These are phyloP conservation scores for Ceratocystis papillata DNA, from an alignment of 2,329 filamentous ascomycete species.

Conservation along the genomic window DNA sequence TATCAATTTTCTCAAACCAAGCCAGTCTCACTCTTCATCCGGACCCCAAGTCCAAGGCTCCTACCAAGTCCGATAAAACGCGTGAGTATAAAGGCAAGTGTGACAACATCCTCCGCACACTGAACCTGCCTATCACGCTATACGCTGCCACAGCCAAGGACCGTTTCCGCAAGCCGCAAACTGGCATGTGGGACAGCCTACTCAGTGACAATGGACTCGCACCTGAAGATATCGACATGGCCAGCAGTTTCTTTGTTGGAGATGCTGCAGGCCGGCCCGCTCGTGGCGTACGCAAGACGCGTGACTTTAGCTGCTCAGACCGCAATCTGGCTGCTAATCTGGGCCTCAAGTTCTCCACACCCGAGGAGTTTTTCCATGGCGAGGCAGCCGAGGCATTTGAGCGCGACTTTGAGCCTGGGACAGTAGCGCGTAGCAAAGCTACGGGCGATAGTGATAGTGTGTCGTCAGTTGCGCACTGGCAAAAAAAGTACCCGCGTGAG, in stretches of 20 bases:
- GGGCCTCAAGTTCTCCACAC: conserved; percentile 69
- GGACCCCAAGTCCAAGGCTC: conserved; percentile 51
- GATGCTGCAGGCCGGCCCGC: conserved; percentile 62
- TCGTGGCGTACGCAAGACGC: conserved; percentile 31
- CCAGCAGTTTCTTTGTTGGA: conserved; percentile 72
- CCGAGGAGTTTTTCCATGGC: conserved; percentile 81
- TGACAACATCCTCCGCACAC: conserved; percentile 53
- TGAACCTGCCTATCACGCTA: conserved; percentile 65
- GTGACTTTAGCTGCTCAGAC: conserved; percentile 57
- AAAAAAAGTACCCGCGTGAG: conserved; percentile 56
- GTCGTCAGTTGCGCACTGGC: conserved; percentile 33
- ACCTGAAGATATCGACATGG: conserved; percentile 52
- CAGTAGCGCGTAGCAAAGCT: conserved; percentile 36
- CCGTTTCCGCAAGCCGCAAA: conserved; percentile 72
- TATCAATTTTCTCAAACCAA: conserved; percentile 84
- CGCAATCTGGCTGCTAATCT: conserved; percentile 78
- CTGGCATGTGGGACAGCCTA: conserved; percentile 71
- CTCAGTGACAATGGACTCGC: conserved; percentile 50
- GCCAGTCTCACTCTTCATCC: conserved; percentile 65
- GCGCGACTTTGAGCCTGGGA: conserved; percentile 59
- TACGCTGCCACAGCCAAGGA: conserved; percentile 83
- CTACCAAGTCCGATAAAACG: conserved; percentile 56
- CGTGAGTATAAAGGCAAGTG: conserved; percentile 76
- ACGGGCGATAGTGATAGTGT: conserved; percentile 26
- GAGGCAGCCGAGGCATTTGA: conserved; percentile 54